These are phyloP conservation scores for Debaryomyces nepalensis DNA, from an alignment of 1,139 yeast genomes.

Conservation along the genomic window DNA sequence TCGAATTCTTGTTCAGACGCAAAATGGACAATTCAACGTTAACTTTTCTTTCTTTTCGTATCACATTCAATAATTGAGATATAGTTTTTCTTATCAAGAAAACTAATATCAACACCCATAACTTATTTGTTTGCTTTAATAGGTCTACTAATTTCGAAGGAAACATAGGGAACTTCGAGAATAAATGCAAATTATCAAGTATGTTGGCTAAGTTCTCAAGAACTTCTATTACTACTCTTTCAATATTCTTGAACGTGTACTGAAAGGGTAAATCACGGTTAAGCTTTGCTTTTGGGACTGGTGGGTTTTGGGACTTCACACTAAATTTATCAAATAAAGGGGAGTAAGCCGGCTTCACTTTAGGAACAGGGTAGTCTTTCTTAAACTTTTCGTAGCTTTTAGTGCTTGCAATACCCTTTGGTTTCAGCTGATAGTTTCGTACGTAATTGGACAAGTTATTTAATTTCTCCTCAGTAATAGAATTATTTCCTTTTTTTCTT, in stretches of 20 bases:
- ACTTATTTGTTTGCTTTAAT: constrained; percentile 49
- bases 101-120: constrained; percentile 50
- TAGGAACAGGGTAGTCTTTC: constrained; percentile 23
- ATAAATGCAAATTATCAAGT: constrained; percentile 49
- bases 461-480: constrained; percentile 40
- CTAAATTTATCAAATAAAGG: constrained; percentile 33
- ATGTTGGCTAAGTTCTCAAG: constrained; percentile 47
- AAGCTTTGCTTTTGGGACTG: constrained; percentile 11
- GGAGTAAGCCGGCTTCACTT: constrained; percentile 20
- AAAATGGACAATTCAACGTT: constrained; percentile 42
- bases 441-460: constrained; percentile 30
- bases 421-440: constrained; percentile 20
- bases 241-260: constrained; percentile 35
- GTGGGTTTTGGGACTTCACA: constrained; percentile 15
- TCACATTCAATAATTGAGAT: constrained; percentile 48
- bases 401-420: constrained; percentile 4
- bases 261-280: constrained; percentile 17
- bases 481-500: constrained; percentile 37
- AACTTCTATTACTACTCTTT: constrained; percentile 33
- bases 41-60: constrained; percentile 45
- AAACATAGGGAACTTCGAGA: constrained; percentile 50
- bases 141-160: constrained; percentile 38
- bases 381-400: constrained; percentile 17
- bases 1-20: constrained; percentile 27
- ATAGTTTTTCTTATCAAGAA: constrained; percentile 49